phyloP scores from a whole-genome alignment of 2,329 filamentous ascomycete species.

The Fusarium sp. region DNA sequence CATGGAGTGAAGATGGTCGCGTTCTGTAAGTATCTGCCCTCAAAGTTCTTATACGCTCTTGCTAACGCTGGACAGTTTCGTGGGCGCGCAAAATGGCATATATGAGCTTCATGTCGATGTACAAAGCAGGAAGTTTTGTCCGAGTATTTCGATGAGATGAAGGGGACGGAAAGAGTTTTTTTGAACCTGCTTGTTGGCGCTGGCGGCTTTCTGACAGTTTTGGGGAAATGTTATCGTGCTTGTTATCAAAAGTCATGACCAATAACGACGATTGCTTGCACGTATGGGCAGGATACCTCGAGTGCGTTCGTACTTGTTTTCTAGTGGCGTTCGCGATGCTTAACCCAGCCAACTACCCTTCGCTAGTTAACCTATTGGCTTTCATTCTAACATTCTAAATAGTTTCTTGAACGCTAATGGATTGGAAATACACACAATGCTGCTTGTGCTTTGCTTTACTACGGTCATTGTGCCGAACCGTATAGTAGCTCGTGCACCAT shows the following conservation, averaged over 20 bases:
- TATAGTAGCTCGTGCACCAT: conserved; percentile 70
- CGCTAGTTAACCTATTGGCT: conserved; percentile 20
- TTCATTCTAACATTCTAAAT: conserved; percentile 15
- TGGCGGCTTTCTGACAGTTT: conserved; percentile 18
- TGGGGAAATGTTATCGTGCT: conserved; percentile 11
- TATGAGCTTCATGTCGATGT: conserved; percentile 78
- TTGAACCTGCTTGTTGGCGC: conserved; percentile 11
- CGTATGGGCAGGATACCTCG: conserved; percentile 41
- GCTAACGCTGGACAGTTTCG: conserved; percentile 59
- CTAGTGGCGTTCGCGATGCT: conserved; percentile 30
- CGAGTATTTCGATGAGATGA: conserved; percentile 65
- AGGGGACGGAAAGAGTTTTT: background rate
- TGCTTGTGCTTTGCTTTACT: background rate
- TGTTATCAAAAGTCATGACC: conserved; percentile 41
- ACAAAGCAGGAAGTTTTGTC: conserved; percentile 67
- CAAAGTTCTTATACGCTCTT: background rate
- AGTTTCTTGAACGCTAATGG: background rate
- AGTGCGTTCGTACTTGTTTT: conserved; percentile 20
- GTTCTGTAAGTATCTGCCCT: conserved; percentile 61
- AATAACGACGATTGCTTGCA: conserved; percentile 39
- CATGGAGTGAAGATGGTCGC: conserved; percentile 71
- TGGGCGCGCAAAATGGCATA: conserved; percentile 77
- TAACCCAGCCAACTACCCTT: conserved; percentile 12
- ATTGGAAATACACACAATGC: conserved; percentile 2
- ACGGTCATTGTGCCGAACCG: conserved; percentile 33